Base-by-base conservation (phyloP, 2,329 filamentous ascomycete species). In the Paracoccidioides lutzii region DNA sequence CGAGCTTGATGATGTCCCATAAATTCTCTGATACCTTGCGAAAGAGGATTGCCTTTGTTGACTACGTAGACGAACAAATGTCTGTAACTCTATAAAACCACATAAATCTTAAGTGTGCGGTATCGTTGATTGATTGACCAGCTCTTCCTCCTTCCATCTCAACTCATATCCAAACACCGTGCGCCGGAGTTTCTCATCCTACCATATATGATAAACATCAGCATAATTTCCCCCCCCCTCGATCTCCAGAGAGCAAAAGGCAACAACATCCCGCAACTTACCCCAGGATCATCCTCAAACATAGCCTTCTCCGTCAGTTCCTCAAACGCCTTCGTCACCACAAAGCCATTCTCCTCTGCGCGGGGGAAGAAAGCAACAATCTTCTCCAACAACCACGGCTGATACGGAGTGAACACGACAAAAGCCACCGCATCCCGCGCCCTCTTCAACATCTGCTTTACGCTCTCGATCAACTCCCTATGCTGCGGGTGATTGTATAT, bases 391-490 rank as follows among this genome's bases (percentile, higher is more conserved):
- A 96, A 75, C 90, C 90, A 96, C 1, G 91, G 90, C 59, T 93
- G 79, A 72, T 97, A 95, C 22, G 88, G 90, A 0, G 90, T 95
- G 74, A 96, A 97, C 70, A 96, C 94, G 6, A 96, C 90, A 63
- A 90, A 80, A 2, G 90, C 89, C 54, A 78, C 78, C 51, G 84
- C 81, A 1, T 74, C 74, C 3, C 68, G 63, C 3, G 73, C 69
- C 59, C 73, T 76, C 62, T 78, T 80, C 64, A 96, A 71, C 14
- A 85, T 87, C 65, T 79, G 68, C 64, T 79, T 75, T 58, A 96
- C 80, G 3, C 85, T 89, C 60, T 80, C 78, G 60, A 94, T 76
- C 58, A 96, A 76, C 64, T 88, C 89, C 1, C 72, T 75, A 66
- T 96, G 91, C 73, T 95, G 90, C 4, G 84, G 86, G 68, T 96